These are phyloP conservation scores for Teratosphaeria destructans DNA, from an alignment of 2,329 filamentous ascomycete species.

Conservation along the genomic window DNA sequence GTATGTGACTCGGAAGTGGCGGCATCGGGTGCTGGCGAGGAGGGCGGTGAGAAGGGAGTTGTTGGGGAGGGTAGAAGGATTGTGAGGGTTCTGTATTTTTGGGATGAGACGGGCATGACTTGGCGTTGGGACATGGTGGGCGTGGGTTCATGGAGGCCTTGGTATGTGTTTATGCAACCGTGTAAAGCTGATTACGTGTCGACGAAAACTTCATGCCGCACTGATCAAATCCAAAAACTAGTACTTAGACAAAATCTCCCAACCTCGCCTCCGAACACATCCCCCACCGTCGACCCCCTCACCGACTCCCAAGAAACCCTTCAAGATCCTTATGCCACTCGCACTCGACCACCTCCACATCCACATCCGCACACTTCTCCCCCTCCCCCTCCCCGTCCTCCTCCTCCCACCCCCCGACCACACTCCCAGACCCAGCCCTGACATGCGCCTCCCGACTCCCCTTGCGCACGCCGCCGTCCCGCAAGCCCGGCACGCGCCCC, in stretches of 20 bases:
- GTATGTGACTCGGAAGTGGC: conserved; percentile 7
- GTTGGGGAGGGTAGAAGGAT: background rate
- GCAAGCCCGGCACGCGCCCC: background rate
- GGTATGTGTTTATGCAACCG: background rate
- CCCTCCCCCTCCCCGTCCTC: background rate
- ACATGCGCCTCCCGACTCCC: background rate
- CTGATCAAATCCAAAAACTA: background rate
- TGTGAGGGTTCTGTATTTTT: background rate
- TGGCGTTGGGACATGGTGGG: background rate
- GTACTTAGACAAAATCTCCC: background rate
- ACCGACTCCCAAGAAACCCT: background rate
- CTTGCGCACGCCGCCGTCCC: background rate
- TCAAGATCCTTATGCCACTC: background rate
- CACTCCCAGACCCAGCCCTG: background rate
- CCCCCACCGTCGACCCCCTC: background rate
- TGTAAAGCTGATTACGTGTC: background rate
- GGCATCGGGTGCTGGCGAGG: background rate
- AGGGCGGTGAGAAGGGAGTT: background rate
- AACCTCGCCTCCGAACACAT: too few species aligned
- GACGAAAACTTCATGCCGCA: background rate
- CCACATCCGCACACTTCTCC: background rate
- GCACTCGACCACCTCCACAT: background rate
- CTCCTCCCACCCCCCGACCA: too few species aligned
- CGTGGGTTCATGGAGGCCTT: background rate
- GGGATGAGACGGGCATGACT: background rate